Conservation (phyloP, 2,329 filamentous ascomycete species). For the Trichophyton verrucosum region DNA sequence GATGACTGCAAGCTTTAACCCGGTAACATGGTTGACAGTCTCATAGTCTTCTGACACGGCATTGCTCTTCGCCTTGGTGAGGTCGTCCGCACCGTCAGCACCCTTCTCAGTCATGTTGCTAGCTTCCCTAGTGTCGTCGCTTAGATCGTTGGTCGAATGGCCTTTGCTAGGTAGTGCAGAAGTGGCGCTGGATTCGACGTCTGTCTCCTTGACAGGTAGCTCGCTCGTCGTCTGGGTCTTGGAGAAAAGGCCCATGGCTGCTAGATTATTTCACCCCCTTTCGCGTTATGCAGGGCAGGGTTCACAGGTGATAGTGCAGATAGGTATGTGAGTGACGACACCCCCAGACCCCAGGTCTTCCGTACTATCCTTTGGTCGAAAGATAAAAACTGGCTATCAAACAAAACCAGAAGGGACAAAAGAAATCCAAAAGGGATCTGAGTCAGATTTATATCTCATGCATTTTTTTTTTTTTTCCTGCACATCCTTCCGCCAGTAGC, state of each 20-base stretch:
- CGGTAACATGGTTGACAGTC: conserved; percentile 7
- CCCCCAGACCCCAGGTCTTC: not conserved
- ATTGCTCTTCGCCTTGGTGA: not conserved
- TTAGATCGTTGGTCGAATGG: conserved; percentile 1
- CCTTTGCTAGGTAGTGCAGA: conserved; percentile 6
- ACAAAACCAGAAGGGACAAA: not conserved
- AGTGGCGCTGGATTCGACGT: conserved; percentile 1
- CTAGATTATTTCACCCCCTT: not conserved
- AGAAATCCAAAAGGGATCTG: not conserved
- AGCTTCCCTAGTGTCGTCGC: not conserved
- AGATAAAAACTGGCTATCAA: not conserved
- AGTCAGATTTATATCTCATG: not conserved
- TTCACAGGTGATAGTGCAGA: not conserved
- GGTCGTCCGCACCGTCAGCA: not conserved
- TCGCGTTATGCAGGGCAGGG: no score
- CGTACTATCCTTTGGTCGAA: not conserved
- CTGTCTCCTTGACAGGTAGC: not conserved
- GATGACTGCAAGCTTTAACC: conserved; percentile 11
- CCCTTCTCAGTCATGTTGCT: not conserved
- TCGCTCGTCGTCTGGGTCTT: not conserved
- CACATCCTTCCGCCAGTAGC: not conserved
- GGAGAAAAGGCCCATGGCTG: not conserved
- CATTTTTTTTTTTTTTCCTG: not conserved
- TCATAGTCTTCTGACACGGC: conserved; percentile 4
- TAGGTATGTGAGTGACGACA: not conserved